These are phyloP conservation scores for Aureobasidium pullulans DNA, from an alignment of 2,329 filamentous ascomycete genomes.

Conservation along the genomic window DNA sequence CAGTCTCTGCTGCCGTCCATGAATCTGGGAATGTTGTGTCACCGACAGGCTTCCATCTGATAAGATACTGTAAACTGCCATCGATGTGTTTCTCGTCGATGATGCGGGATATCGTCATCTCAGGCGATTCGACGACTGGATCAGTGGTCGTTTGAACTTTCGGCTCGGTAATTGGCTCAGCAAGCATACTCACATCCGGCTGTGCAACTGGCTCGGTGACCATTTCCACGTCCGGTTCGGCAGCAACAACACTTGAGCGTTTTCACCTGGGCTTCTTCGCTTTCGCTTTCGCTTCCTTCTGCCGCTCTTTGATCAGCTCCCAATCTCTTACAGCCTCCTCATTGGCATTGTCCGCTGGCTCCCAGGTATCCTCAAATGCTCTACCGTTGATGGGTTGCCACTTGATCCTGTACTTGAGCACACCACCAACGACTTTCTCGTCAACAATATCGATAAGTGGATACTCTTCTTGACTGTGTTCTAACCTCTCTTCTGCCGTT, in stretches of 20 bases:
- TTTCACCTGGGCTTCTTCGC: not conserved
- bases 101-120: too few relatives aligned
- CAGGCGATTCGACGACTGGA: too few relatives aligned
- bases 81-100: too few relatives aligned
- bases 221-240: too few relatives aligned
- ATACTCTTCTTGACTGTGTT: not conserved
- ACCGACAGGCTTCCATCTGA: too few relatives aligned
- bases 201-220: too few relatives aligned
- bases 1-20: too few relatives aligned
- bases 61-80: too few relatives aligned
- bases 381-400: slow-evolving; percentile 3
- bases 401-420: not conserved
- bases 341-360: not conserved
- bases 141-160: too few relatives aligned
- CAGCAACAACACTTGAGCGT: not conserved
- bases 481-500: not conserved
- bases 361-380: not conserved
- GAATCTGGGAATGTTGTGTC: too few relatives aligned
- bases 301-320: not conserved
- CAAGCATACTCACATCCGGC: too few relatives aligned
- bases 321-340: not conserved
- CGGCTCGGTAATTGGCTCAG: too few relatives aligned
- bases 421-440: not conserved
- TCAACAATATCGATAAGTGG: not conserved
- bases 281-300: not conserved